These are phyloP conservation scores for Dissophora globulifera DNA, from an alignment of 192 early-diverging fungal genomes.

Conservation along the genomic window DNA sequence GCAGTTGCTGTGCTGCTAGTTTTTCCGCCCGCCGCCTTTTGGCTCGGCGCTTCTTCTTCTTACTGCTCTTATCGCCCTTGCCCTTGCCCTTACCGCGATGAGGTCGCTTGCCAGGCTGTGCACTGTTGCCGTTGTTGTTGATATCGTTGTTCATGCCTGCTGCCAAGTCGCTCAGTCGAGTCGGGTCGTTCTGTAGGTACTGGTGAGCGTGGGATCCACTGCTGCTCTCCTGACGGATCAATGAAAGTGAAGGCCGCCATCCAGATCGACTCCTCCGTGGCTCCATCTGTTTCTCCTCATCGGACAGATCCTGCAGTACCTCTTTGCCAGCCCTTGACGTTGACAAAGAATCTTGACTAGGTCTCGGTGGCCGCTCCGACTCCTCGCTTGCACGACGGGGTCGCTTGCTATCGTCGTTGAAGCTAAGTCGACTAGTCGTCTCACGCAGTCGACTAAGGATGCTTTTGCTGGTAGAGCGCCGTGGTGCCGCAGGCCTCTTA, in stretches of 20 bases:
- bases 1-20: constrained; percentile 17
- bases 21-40: constrained; percentile 19
- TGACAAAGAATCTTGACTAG: constrained; percentile 28
- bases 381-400: constrained; percentile 13
- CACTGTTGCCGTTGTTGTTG: constrained; percentile 3
- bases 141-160: not conserved
- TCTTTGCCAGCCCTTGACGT: constrained; percentile 23
- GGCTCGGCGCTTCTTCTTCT: constrained; percentile 17
- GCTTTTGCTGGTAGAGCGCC: constrained; percentile 23
- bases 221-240: constrained; percentile 47
- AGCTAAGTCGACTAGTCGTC: constrained; percentile 33
- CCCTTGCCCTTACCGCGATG: constrained; percentile 1
- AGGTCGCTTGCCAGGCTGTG: constrained; percentile 2
- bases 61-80: constrained; percentile 17
- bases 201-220: constrained; percentile 14
- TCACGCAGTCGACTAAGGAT: constrained; percentile 30
- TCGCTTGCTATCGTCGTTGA: constrained; percentile 22
- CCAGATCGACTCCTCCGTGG: constrained; percentile 33
- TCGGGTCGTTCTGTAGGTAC: constrained; percentile 34
- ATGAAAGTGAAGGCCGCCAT: constrained; percentile 39
- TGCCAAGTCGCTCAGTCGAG: constrained; percentile 16
- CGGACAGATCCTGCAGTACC: constrained; percentile 30
- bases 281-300: constrained; percentile 32
- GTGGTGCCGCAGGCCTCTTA: constrained; percentile 9
- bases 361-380: constrained; percentile 6